These are phyloP conservation scores for Blepharisma japonicum DNA, from an alignment of 73 alveolate genomes.

Conservation along the genomic window DNA sequence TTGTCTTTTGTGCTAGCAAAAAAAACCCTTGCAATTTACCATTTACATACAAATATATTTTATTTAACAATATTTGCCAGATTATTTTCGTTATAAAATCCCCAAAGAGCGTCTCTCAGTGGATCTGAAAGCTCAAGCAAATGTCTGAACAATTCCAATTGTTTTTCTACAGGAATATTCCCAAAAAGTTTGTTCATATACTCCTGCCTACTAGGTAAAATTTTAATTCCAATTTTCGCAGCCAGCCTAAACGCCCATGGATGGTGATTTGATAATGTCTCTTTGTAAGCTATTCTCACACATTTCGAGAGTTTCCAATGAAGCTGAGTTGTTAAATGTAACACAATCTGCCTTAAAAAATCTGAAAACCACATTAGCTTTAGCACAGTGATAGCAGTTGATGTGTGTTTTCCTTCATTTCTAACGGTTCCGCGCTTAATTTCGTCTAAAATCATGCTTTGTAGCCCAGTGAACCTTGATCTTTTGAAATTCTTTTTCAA, in stretches of 20 bases:
- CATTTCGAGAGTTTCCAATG: constrained; percentile 34
- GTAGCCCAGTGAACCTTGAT: constrained; percentile 7
- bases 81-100: not conserved
- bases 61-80: too few relatives aligned
- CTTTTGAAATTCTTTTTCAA: constrained; percentile 27
- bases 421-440: constrained; percentile 29
- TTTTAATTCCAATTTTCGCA: constrained; percentile 59
- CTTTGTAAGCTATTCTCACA: constrained; percentile 53
- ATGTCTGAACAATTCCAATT: not conserved
- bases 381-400: constrained; percentile 63
- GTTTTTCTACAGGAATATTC: constrained; percentile 7
- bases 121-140: constrained; percentile 7
- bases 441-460: constrained; percentile 35
- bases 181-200: constrained; percentile 28
- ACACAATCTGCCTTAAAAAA: constrained; percentile 30
- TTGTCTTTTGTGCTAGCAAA: too few relatives aligned
- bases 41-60: too few relatives aligned
- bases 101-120: constrained; percentile 15
- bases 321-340: constrained; percentile 31
- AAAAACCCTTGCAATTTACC: too few relatives aligned
- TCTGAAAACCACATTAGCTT: constrained; percentile 71
- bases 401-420: constrained; percentile 35
- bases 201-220: constrained; percentile 35
- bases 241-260: constrained; percentile 64
- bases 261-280: constrained; percentile 73